These are phyloP conservation scores for Symmetrospora coprosmae DNA, from an alignment of 768 basidiomycete genomes.

Conservation along the genomic window DNA sequence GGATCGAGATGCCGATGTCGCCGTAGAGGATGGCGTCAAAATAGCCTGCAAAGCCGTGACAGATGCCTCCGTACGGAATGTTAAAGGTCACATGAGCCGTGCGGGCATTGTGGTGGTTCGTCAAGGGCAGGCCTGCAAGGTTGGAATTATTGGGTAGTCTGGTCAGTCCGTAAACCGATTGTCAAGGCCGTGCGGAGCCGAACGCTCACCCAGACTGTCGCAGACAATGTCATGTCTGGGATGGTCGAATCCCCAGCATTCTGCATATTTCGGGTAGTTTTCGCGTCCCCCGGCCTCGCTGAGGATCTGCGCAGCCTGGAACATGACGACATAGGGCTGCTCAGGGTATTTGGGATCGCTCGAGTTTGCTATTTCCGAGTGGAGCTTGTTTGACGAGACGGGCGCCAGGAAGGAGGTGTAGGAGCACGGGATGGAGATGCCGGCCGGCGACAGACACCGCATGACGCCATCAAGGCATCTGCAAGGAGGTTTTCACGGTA, in stretches of 20 bases:
- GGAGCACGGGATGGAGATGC: slow-evolving; percentile 89
- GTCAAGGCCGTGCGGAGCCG: not conserved
- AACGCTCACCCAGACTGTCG: slow-evolving; percentile 39
- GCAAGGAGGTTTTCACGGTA: not conserved
- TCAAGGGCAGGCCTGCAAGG: slow-evolving; percentile 62
- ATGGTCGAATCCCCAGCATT: slow-evolving; percentile 96
- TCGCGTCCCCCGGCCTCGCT: slow-evolving; percentile 56
- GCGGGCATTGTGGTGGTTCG: slow-evolving; percentile 91
- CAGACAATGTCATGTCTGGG: slow-evolving; percentile 65
- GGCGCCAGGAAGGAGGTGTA: slow-evolving; percentile 93
- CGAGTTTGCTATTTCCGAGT: slow-evolving; percentile 45
- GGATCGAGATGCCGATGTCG: slow-evolving; percentile 62
- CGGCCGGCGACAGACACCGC: slow-evolving; percentile 82
- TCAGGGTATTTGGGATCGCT: slow-evolving; percentile 55
- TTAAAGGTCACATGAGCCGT: slow-evolving; percentile 73
- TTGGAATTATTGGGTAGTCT: not conserved
- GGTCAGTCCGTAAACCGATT: not conserved
- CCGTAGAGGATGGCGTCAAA: slow-evolving; percentile 88
- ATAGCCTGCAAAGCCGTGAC: slow-evolving; percentile 91
- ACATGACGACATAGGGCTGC: slow-evolving; percentile 98
- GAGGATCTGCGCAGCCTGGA: slow-evolving; percentile 78
- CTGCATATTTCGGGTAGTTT: slow-evolving; percentile 45
- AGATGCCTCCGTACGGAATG: slow-evolving; percentile 81
- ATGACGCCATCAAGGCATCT: slow-evolving; percentile 82
- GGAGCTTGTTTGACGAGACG: slow-evolving; percentile 80